These are phyloP conservation scores for Eimeria acervulina DNA, from an alignment of 169 alveolate genomes.

Conservation along the genomic window DNA sequence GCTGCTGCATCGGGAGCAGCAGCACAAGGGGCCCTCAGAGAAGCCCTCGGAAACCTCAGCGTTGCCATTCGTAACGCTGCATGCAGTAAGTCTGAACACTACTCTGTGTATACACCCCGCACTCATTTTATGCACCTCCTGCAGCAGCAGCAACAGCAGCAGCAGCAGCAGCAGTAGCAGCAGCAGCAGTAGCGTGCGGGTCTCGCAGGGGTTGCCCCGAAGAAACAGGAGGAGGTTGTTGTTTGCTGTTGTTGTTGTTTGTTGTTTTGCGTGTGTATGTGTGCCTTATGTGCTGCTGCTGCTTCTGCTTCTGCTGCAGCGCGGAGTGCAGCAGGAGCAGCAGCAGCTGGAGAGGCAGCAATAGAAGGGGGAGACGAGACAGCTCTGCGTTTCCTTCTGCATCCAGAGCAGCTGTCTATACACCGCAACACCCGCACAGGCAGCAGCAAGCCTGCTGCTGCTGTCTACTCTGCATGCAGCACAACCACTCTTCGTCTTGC, in stretches of 20 bases:
- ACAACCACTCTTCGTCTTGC: not conserved
- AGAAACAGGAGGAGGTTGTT: not conserved
- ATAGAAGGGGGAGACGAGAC: slow-evolving; percentile 30
- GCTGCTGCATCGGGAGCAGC: not conserved
- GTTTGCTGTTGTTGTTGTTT: not conserved
- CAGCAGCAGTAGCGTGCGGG: not conserved
- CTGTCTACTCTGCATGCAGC: slow-evolving; percentile 19
- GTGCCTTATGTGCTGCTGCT: too few species aligned
- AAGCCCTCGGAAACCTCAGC: not conserved
- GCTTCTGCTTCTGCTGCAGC: slow-evolving; percentile 28
- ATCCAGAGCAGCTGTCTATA: slow-evolving; percentile 10
- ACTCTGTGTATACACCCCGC: too few species aligned
- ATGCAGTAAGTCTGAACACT: slow-evolving; percentile 22
- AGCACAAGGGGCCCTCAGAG: slow-evolving; percentile 3
- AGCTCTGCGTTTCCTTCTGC: slow-evolving; percentile 23
- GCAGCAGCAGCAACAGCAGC: not conserved
- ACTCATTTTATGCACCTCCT: not conserved
- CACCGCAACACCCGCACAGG: slow-evolving; percentile 26
- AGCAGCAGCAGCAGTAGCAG: not conserved
- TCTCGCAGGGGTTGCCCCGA: too few species aligned
- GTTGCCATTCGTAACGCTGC: slow-evolving; percentile 54
- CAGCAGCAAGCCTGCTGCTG: slow-evolving; percentile 1
- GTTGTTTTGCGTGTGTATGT: not conserved
- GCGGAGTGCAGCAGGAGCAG: slow-evolving; percentile 17
- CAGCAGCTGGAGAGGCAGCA: slow-evolving; percentile 29